Evolutionary conservation across 768 basidiomycete genomes (phyloP).

Genomic region (Xerocomellus intermedius): DNA sequence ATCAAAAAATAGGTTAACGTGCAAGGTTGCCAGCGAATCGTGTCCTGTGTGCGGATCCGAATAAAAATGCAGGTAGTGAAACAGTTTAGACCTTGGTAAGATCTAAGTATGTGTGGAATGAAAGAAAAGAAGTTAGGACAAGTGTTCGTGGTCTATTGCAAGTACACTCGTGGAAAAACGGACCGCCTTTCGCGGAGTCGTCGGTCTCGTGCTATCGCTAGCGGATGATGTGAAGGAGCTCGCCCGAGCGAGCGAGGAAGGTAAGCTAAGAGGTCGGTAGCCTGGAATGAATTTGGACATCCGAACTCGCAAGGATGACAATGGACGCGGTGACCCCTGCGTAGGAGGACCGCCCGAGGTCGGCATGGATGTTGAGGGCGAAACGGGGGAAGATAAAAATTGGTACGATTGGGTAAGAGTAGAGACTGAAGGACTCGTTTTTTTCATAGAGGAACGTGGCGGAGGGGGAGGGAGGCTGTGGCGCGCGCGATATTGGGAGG

Average conservation of each 20-base stretch:
- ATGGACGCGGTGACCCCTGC: slow-evolving; percentile 27
- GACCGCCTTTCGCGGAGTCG: slow-evolving; percentile 57
- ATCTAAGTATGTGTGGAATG: slow-evolving; percentile 2
- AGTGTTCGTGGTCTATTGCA: slow-evolving; percentile 26
- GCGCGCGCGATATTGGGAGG: slow-evolving; percentile 19
- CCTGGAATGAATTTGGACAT: slow-evolving; percentile 54
- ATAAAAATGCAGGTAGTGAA: slow-evolving; percentile 22
- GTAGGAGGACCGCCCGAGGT: slow-evolving; percentile 33
- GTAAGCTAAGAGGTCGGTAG: slow-evolving; percentile 37
- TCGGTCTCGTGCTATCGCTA: slow-evolving; percentile 37
- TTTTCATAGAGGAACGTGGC: slow-evolving; percentile 64
- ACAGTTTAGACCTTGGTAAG: slow-evolving; percentile 10
- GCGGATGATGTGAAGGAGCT: slow-evolving; percentile 33
- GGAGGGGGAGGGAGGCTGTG: slow-evolving; percentile 53
- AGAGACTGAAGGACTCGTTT: slow-evolving; percentile 34
- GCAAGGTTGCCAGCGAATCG: slow-evolving; percentile 9
- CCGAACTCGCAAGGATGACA: slow-evolving; percentile 44
- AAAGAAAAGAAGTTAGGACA: slow-evolving; percentile 11
- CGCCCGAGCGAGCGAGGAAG: slow-evolving; percentile 34
- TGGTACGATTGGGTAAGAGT: slow-evolving; percentile 22
- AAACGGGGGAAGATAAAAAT: slow-evolving; percentile 9
- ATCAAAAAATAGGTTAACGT: slow-evolving; percentile 25
- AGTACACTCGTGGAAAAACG: slow-evolving; percentile 53
- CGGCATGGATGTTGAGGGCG: slow-evolving; percentile 36
- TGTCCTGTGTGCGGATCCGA: slow-evolving; percentile 21